Conservation (phyloP, 495 filamentous ascomycete genomes). For the Ascobolus immersus region DNA sequence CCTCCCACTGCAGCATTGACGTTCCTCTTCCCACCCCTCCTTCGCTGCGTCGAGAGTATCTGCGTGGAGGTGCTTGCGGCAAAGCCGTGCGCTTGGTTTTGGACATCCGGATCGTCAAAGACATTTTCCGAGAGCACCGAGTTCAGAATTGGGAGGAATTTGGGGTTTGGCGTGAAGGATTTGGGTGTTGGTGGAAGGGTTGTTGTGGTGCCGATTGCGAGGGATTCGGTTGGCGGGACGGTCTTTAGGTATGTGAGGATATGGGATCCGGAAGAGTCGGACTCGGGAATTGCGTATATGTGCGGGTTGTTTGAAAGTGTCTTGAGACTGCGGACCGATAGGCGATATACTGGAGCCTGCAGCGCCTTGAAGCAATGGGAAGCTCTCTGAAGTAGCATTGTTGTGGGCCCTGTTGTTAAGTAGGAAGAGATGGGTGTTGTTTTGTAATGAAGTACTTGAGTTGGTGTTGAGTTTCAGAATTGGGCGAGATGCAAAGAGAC, state of each 20-base stretch:
- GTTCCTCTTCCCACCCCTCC: constrained; percentile 53
- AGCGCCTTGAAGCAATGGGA: no score
- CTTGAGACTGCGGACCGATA: no score
- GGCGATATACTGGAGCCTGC: no score
- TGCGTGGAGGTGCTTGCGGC: constrained; percentile 50
- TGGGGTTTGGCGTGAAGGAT: constrained; percentile 49
- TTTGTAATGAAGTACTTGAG: no score
- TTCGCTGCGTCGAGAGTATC: constrained; percentile 32
- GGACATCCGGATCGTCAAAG: constrained; percentile 40
- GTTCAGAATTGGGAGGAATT: constrained; percentile 52
- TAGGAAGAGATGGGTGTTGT: no score
- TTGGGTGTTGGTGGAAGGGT: constrained; percentile 49
- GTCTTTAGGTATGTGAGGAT: constrained; percentile 57
- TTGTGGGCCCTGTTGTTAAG: no score
- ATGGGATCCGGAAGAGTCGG: no score
- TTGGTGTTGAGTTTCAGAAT: no score
- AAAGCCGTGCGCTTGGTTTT: constrained; percentile 53
- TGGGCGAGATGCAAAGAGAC: no score
- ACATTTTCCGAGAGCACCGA: constrained; percentile 45
- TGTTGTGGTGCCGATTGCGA: constrained; percentile 54
- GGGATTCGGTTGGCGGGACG: constrained; percentile 34
- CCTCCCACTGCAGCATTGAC: constrained; percentile 44
- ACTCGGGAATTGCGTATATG: no score
- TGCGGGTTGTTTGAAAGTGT: no score
- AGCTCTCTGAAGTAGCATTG: no score